Base-by-base conservation (phyloP, 1,139 yeast species). In the Suhomyces coccinellae region DNA sequence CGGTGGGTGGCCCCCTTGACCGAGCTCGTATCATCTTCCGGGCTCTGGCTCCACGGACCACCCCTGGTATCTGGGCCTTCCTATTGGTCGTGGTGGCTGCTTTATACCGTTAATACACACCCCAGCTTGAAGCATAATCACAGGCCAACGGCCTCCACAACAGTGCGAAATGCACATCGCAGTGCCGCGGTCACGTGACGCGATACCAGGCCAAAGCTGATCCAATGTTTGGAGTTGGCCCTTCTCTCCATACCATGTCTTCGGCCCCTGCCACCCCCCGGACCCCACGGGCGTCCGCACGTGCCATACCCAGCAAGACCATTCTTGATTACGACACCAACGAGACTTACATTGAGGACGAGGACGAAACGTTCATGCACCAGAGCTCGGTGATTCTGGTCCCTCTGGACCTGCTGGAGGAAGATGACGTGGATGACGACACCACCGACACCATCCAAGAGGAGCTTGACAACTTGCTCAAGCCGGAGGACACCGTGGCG, bases 271-370 rank as follows among this genome's bases (percentile, higher is more conserved):
- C 50, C 28, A 53, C 57, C 13, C 57, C 54, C 13, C 46, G 39
- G 36, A 54, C 55, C 1, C 56, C 56, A 22, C 47, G 43, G 38
- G 46, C 47, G 5, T 43, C 53, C 11, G 48, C 33, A 10, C 47
- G 43, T 36, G 42, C 38, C 26, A 36, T 36, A 27, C 37, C 36
- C 3, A 33, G 37, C 14, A 45, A 48, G 17, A 66, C 71, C 10
- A 58, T 69, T 34, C 51, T 65, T 28, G 58, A 56, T 39, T 61
- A 56, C 39, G 68, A 64, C 42, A 52, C 55, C 22, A 60, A 65
- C 44, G 67, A 63, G 36, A 62, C 73, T 6, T 70, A 69, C 43
- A 50, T 69, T 34, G 76, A 71, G 48, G 73, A 68, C 39, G 72
- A 69, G 9, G 76, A 71, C 49, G 65, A 59, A 39, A 66, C 75